A percentile compares a stretch with the other conserved stretches of the same genome.
Conservation (phyloP, 306 rosid genomes). For the Lablab purpureus region DNA sequence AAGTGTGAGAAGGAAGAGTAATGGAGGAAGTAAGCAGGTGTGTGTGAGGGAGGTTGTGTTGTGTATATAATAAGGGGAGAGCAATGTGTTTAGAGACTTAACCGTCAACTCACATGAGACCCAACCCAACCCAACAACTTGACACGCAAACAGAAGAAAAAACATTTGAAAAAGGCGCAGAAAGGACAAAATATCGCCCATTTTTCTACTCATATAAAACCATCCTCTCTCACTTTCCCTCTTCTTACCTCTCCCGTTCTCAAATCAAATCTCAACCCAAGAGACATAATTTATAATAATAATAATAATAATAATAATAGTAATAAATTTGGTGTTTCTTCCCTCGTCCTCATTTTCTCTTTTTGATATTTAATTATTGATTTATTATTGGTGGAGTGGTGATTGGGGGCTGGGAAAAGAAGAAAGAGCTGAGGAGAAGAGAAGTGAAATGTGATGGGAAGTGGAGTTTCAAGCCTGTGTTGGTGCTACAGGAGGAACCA, state of each 20-base stretch:
- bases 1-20: no score
- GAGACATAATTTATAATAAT: no score
- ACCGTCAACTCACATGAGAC: constrained; percentile 49
- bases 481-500: constrained; percentile 65
- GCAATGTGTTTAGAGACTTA: constrained; percentile 22
- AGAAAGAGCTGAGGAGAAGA: background rate
- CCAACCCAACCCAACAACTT: constrained; percentile 28
- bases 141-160: constrained; percentile 31
- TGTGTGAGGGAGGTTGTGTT: background rate
- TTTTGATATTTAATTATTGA: background rate
- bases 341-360: no score
- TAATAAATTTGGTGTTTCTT: no score
- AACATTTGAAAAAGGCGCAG: constrained; percentile 28
- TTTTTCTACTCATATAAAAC: constrained; percentile 29
- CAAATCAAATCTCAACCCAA: no score
- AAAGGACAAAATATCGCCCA: constrained; percentile 41
- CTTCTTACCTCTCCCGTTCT: no score
- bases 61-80: constrained; percentile 28
- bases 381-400: background rate
- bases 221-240: background rate
- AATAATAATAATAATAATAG: no score
- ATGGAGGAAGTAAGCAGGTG: no score
- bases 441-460: constrained; percentile 93
- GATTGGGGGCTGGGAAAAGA: background rate
- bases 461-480: constrained; percentile 71